Percentiles rank a stretch among this genome's conserved stretches.
Conservation (phyloP, 805 yeast species). For the Dipodascopsis tothii region DNA sequence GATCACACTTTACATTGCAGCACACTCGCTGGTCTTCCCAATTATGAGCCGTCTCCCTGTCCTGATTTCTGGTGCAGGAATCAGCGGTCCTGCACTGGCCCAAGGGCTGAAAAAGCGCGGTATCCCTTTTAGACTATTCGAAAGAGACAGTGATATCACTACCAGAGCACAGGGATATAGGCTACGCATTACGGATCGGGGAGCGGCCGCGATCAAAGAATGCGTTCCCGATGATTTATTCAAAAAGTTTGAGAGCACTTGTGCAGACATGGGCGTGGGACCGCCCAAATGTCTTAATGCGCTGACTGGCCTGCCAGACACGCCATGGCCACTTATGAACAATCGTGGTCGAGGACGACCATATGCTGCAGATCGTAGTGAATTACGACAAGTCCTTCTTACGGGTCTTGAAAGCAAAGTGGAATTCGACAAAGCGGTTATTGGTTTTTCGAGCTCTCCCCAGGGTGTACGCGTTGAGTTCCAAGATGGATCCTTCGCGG, state of each 20-base stretch:
- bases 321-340: not conserved
- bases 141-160: not conserved
- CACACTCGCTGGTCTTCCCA: no score
- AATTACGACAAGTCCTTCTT: constrained; percentile 1
- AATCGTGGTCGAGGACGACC: no score
- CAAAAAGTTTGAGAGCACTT: constrained; percentile 1
- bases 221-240: not conserved
- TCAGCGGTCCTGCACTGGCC: constrained; percentile 3
- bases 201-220: not conserved
- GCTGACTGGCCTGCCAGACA: not conserved
- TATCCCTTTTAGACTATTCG: constrained; percentile 1
- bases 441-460: not conserved
- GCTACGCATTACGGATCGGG: not conserved
- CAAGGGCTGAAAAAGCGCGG: not conserved
- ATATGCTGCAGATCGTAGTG: not conserved
- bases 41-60: no score
- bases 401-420: not conserved
- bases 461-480: not conserved
- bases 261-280: constrained; percentile 1
- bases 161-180: constrained; percentile 5
- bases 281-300: not conserved
- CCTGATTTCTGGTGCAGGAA: constrained; percentile 2
- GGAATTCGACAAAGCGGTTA: not conserved
- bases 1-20: no score
- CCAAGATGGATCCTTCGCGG: not conserved